phyloP scores from a whole-genome alignment of 148 eudicot species.

The Polygonum maritimum region DNA sequence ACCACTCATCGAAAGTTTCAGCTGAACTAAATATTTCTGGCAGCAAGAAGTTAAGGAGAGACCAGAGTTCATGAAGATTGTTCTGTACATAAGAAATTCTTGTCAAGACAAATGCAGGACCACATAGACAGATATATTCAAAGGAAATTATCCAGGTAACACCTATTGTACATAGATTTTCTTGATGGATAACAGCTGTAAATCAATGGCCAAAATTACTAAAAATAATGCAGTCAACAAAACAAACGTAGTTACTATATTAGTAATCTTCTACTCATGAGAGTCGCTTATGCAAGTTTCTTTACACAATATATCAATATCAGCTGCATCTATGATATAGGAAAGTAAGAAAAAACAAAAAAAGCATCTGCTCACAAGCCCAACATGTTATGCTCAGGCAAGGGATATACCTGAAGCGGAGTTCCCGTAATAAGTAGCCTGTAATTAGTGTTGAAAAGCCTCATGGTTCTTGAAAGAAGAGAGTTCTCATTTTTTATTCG shows the following conservation, averaged over 20 bases:
- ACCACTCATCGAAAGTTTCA: conserved; percentile 98
- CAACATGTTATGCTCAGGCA: not conserved
- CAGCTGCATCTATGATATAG: not conserved
- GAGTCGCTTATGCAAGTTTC: not conserved
- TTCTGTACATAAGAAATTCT: conserved; percentile 46
- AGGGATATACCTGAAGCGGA: conserved; percentile 76
- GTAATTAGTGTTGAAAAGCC: conserved; percentile 82
- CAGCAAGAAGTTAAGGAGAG: conserved; percentile 89
- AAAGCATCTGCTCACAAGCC: not conserved
- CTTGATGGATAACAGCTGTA: not conserved
- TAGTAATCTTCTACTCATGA: not conserved
- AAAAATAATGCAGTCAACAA: not conserved
- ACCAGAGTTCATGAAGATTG: conserved; percentile 97
- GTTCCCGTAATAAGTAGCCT: conserved; percentile 96
- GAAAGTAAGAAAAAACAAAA: not conserved
- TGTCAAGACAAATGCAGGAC: not conserved
- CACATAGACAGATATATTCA: not conserved
- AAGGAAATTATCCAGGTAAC: not conserved
- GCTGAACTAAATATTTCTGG: conserved; percentile 98
- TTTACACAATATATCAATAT: not conserved
- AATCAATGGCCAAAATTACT: not conserved
- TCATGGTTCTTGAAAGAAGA: conserved; percentile 94
- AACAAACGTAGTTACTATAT: not conserved
- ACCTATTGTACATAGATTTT: not conserved
- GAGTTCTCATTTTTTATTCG: conserved; percentile 98